Evolutionary conservation across 2,329 filamentous ascomycete species (phyloP), one percentile per base, ranked within the genome.

Genomic region (Botryotinia calthae): DNA sequence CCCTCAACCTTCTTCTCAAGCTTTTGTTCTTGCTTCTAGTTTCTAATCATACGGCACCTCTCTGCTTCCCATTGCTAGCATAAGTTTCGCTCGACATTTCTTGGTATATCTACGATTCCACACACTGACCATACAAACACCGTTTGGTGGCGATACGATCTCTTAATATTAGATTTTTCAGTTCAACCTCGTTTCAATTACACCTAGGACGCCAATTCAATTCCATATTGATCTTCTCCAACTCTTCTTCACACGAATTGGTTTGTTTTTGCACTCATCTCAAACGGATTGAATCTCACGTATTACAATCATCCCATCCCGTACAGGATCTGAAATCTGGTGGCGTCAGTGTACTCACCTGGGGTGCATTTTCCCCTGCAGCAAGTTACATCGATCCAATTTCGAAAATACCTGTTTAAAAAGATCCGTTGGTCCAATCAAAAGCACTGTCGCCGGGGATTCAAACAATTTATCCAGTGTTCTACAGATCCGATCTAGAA

Each of bases 351-450:
- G 22, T 40, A 31, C 31, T 40, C 31, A 67, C 64, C 14, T 54
- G 37, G 37, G 34, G 48, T 28, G 34, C 34, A 31, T 54, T 67
- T 56, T 5, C 46, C 64, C 64, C 64, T 67, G 64, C 64, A 56
- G 48, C 16, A 56, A 56, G 34, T 56, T 56, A 51, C 64, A 54
- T 67, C 64, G 40, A 67, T 34, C 64, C 34, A 34, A 66, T 66
- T 54, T 54, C 64, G 46, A 54, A 48, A 9, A 34, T 44, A 34
- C 28, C 62, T 34, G 62, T 34, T 22, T 16, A 3, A n/a, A 56
- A 31, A 31, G 22, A 14, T 25, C 64, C 12, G 56, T 56, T 67
- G 34, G 48, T 25, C 64, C 48, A 56, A 42, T 42, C 14, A 31
- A 40, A 40, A 22, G 34, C 42, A 56, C n/a, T 14, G 48, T 28